These are phyloP conservation scores for Paramecium caudatum DNA, from an alignment of 73 alveolate genomes.

Conservation along the genomic window DNA sequence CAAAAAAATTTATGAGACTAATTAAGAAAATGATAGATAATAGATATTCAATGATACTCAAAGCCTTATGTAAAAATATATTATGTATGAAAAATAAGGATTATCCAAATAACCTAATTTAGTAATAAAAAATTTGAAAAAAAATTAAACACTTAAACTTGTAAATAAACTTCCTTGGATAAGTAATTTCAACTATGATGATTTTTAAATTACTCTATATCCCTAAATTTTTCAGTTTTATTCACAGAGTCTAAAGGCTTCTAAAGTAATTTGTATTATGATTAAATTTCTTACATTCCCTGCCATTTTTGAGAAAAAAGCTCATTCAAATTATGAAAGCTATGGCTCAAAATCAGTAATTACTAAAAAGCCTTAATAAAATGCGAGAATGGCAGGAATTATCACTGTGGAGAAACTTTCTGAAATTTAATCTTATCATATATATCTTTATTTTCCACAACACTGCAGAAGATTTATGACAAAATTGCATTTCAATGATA, in stretches of 20 bases:
- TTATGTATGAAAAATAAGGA: conserved; percentile 1
- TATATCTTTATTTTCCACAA: conserved; percentile 37
- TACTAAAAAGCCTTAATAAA: background rate
- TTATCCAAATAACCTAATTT: background rate
- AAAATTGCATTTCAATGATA: conserved; percentile 28
- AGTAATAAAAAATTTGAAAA: background rate
- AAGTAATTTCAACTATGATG: conserved; percentile 19
- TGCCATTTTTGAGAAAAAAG: background rate
- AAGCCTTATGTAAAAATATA: background rate
- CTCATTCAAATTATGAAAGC: background rate
- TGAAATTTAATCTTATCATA: conserved; percentile 1
- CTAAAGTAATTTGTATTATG: background rate
- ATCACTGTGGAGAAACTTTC: background rate
- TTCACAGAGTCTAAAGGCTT: background rate
- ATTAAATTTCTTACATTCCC: background rate
- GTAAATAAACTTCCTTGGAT: conserved; percentile 10
- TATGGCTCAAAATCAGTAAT: background rate
- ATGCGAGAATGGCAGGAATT: background rate
- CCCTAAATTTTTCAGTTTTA: background rate
- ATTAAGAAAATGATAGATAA: background rate
- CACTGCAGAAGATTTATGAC: background rate
- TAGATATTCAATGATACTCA: conserved; percentile 5
- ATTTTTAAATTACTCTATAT: background rate
- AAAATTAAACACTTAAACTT: background rate
- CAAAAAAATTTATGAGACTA: background rate